Conservation (phyloP, 2,329 filamentous ascomycete species). For the Ambrosiella cleistominuta region DNA sequence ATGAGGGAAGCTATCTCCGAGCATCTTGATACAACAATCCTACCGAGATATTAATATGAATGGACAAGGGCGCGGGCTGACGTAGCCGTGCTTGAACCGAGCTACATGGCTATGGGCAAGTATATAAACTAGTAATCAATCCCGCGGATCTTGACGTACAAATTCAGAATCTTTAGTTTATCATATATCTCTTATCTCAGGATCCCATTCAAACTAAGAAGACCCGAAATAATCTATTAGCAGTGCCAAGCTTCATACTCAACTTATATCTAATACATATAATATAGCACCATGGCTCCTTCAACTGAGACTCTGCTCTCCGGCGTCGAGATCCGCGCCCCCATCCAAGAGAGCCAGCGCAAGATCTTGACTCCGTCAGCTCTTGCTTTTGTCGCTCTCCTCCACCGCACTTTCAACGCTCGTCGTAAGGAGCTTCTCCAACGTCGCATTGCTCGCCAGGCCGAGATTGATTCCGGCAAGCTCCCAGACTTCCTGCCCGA, state of each 20-base stretch:
- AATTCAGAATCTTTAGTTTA: too few species aligned
- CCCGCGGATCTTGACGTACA: not conserved
- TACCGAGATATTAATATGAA: not conserved
- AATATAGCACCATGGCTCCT: slow-evolving; percentile 32
- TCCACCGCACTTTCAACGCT: slow-evolving; percentile 86
- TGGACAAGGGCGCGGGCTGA: not conserved
- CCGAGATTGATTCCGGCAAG: slow-evolving; percentile 76
- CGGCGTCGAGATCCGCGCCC: slow-evolving; percentile 72
- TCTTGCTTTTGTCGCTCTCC: slow-evolving; percentile 76
- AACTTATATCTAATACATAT: not conserved
- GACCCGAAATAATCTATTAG: too few species aligned
- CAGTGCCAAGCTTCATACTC: not conserved
- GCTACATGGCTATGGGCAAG: not conserved
- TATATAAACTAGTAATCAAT: not conserved
- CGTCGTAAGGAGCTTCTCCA: slow-evolving; percentile 80
- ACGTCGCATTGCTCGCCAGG: slow-evolving; percentile 70
- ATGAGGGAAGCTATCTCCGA: not conserved
- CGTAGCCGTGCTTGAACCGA: not conserved
- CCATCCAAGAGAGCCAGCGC: slow-evolving; percentile 45
- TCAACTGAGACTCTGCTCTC: slow-evolving; percentile 61
- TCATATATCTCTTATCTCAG: too few species aligned
- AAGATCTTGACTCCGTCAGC: slow-evolving; percentile 88
- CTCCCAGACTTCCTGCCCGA: slow-evolving; percentile 90
- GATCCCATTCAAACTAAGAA: too few species aligned
- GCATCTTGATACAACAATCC: not conserved